Evolutionary conservation across 176 grass and related monocot species (phyloP), one percentile per base, ranked within the genome.

Genomic region (Carex cristatella): DNA sequence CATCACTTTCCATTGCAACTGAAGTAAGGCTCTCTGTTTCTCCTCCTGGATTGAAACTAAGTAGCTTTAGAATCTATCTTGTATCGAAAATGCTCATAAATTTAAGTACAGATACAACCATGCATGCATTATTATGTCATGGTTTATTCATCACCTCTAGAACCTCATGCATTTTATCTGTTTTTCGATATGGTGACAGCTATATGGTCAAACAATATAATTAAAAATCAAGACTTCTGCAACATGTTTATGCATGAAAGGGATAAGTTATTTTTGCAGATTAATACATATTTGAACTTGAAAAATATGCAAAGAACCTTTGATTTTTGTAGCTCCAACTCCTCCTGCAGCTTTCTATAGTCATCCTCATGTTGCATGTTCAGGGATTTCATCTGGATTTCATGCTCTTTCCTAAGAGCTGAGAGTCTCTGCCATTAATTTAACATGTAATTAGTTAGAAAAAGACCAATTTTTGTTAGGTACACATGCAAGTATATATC

Each of bases 1-100:
- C 95, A 98, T 98, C 82, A 98, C 93, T 95, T 95, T 98, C 95
- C 95, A 94, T 65, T 98, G 93, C 77, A 95, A 88, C 56, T 94
- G 95, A 86, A 98, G 85, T 28, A 98, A 78, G 67, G 93, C 79
- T 90, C 86, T 94, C 91, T 98, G 93, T 83, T 95, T 98, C 87
- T 98, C 95, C 87, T 98, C 95, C 95, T 98, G 91, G 51, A 86
- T 82, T 78, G 79, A 71, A 88, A 27, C 83, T 79, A 16, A 80
- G 59, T 53, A 87, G 46, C 84, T 63, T 79, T 83, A 84, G 42
- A 83, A 35, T 13, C 80, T 75, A 46, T 71, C 7, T 60, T 82
- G 18, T 38, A 87, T 89, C 49, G 65, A 85, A 33, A 48, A 63
- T 44, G 18, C 10, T 46, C 28, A 30, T 46, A 49, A 49, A 2